phyloP scores from a whole-genome alignment of 2,329 filamentous ascomycete genomes.

The Sporothrix dimorphospora region DNA sequence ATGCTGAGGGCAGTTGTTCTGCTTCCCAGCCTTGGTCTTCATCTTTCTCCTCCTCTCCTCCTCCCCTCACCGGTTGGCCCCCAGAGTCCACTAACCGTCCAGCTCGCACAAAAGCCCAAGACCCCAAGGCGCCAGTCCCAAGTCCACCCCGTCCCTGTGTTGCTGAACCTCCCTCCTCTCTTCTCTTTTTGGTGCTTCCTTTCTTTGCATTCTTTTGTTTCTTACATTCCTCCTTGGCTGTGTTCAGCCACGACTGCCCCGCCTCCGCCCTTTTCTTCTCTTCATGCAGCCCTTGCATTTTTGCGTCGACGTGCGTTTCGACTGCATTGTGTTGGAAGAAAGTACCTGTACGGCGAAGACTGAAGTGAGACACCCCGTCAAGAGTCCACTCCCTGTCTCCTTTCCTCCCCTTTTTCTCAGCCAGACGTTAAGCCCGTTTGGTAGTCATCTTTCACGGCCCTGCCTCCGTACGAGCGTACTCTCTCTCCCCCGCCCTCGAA shows the following conservation, averaged over 20 bases:
- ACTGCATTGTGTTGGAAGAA: not conserved
- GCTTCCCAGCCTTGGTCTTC: not conserved
- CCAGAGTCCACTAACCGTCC: not conserved
- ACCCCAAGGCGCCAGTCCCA: too few species aligned
- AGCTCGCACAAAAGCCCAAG: too few species aligned
- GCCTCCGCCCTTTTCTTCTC: not conserved
- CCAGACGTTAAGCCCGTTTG: too few species aligned
- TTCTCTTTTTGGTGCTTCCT: not conserved
- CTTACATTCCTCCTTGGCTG: not conserved
- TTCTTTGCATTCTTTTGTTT: not conserved
- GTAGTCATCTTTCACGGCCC: too few species aligned
- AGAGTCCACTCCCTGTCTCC: too few species aligned
- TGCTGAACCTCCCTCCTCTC: not conserved
- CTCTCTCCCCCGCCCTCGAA: not conserved
- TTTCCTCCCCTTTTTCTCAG: too few species aligned
- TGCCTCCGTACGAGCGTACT: too few species aligned
- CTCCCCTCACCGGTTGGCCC: not conserved
- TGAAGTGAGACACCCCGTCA: not conserved
- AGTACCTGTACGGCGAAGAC: not conserved
- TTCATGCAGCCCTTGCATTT: slow-evolving; percentile 7
- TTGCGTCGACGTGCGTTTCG: too few species aligned
- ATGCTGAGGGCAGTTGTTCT: not conserved
- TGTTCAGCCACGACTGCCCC: not conserved
- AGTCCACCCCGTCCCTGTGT: not conserved
- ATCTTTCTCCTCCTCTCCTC: not conserved